These are phyloP conservation scores for Juglanconis juglandina DNA, from an alignment of 2,329 filamentous ascomycete genomes.

Conservation along the genomic window DNA sequence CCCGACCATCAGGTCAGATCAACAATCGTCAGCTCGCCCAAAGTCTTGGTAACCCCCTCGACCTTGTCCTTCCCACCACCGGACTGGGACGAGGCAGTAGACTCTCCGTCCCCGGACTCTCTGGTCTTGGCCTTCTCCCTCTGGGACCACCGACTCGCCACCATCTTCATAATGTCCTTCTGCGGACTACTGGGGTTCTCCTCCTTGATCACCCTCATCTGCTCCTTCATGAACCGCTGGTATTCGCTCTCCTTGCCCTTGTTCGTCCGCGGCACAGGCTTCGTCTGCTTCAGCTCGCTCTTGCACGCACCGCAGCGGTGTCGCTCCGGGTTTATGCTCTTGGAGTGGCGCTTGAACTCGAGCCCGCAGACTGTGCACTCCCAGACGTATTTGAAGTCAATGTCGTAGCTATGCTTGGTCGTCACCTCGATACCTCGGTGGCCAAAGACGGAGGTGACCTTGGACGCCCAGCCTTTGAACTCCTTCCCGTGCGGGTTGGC, in stretches of 20 bases:
- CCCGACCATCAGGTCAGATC: constrained; percentile 9
- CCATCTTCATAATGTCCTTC: constrained; percentile 65
- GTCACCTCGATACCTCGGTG: constrained; percentile 71
- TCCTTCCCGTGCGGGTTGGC: constrained; percentile 78
- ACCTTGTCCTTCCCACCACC: constrained; percentile 1
- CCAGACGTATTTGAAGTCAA: constrained; percentile 93
- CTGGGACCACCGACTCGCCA: constrained; percentile 62
- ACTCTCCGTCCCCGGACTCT: constrained; percentile 13
- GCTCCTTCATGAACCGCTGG: constrained; percentile 58
- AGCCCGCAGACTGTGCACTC: constrained; percentile 64
- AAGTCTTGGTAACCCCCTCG: constrained; percentile 5
- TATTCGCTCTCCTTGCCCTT: constrained; percentile 38
- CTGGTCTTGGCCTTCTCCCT: constrained; percentile 29
- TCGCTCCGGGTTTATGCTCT: constrained; percentile 70
- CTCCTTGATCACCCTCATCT: constrained; percentile 60
- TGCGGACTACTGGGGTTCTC: constrained; percentile 56
- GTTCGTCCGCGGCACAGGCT: constrained; percentile 62
- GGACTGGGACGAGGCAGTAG: not conserved
- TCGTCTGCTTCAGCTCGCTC: constrained; percentile 68
- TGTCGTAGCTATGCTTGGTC: constrained; percentile 84
- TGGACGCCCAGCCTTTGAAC: constrained; percentile 72
- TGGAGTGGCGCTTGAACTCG: constrained; percentile 80
- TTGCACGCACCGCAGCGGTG: constrained; percentile 79
- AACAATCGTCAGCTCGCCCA: constrained; percentile 10
- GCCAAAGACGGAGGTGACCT: constrained; percentile 54